Base-by-base conservation (phyloP, 2,329 filamentous ascomycete species). In the Monilinia aucupariae region DNA sequence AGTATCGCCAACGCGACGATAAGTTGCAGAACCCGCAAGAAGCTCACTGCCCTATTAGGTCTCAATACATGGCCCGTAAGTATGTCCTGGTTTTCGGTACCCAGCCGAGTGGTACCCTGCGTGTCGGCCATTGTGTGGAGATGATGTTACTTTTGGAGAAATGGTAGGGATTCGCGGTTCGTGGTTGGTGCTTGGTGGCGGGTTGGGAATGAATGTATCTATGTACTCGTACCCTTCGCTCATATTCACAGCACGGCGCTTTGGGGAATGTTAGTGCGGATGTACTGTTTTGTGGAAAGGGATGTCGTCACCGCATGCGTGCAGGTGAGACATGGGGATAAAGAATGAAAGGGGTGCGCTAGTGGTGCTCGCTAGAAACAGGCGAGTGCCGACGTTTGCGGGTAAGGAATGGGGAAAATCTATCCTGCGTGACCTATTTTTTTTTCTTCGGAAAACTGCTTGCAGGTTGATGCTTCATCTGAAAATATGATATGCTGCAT, bases 1-100 rank as follows among this genome's bases (percentile, higher is more conserved):
- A 63, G 25, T 5, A 63, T 60, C 12, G 55, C 41, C 12, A 63
- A 15, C 2, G 61, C 61, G 34, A 60, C 15, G 6, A 60, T 30
- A 4, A 63, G 22, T 30, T 63, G 55, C 2, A 63, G 32, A 2
- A 60, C 20, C 13, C 48, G 32, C 1, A 63, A 10, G 3, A 22
- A 8, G 20, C 32, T 41, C 8, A 50, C 22, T 0, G 17, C 20
- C 30, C n/a, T 32, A 27, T 17, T 39, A 1, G 60, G 52, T 45
- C 13, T 50, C 12, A 62, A 22, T 1, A 58, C 60, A 10, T 58
- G 60, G 13, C 45, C 45, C 0, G 34, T 47, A 1, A 5, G 43
- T 6, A 58, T 22, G 5, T 58, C 43, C 5, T 22, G 59, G 12
- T 55, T 45, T 32, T 62, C 60, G 15, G 43, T 62, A 3, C 60